phyloP scores from a whole-genome alignment of 2,329 filamentous ascomycete genomes.

The Aspergillus tanneri region DNA sequence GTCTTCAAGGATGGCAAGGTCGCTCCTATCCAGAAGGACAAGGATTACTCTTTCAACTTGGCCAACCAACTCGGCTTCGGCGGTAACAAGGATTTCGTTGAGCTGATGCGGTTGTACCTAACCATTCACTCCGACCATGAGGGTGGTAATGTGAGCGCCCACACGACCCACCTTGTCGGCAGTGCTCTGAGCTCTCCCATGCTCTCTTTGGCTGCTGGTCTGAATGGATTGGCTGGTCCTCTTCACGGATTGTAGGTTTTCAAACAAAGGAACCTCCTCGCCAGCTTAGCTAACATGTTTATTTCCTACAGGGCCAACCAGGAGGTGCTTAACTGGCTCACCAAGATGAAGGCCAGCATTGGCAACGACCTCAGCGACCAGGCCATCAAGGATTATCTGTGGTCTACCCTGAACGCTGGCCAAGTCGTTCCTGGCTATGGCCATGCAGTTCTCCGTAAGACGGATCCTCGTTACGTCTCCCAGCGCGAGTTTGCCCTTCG shows the following conservation, averaged over 20 bases:
- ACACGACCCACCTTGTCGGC: conserved; percentile 98
- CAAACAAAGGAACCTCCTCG: too few relatives aligned
- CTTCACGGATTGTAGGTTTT: conserved; percentile 77
- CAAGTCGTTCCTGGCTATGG: conserved; percentile 98
- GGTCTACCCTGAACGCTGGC: conserved; percentile 91
- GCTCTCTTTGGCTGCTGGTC: conserved; percentile 92
- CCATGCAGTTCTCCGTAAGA: conserved; percentile 99
- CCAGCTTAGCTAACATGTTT: conserved; percentile 22
- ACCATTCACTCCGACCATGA: conserved; percentile 99
- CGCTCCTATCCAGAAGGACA: conserved; percentile 90
- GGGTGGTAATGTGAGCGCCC: conserved; percentile 96
- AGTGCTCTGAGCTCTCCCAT: conserved; percentile 95
- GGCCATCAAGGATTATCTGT: conserved; percentile 97
- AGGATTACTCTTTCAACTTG: conserved; percentile 99
- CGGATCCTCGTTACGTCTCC: conserved; percentile 96
- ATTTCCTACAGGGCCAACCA: conserved; percentile 71
- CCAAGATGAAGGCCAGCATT: conserved; percentile 94
- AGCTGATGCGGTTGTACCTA: conserved; percentile 97
- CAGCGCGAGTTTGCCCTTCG: conserved; percentile 95
- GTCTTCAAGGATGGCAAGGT: conserved; percentile 99
- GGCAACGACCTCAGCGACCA: conserved; percentile 95
- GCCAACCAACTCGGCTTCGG: conserved; percentile 98
- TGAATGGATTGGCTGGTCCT: conserved; percentile 96
- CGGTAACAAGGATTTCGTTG: conserved; percentile 92
- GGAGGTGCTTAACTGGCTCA: conserved; percentile 98